Evolutionary conservation across 208 protist genomes (phyloP), one percentile per base, ranked within the genome.

Genomic region (Angomonas desouzai): DNA sequence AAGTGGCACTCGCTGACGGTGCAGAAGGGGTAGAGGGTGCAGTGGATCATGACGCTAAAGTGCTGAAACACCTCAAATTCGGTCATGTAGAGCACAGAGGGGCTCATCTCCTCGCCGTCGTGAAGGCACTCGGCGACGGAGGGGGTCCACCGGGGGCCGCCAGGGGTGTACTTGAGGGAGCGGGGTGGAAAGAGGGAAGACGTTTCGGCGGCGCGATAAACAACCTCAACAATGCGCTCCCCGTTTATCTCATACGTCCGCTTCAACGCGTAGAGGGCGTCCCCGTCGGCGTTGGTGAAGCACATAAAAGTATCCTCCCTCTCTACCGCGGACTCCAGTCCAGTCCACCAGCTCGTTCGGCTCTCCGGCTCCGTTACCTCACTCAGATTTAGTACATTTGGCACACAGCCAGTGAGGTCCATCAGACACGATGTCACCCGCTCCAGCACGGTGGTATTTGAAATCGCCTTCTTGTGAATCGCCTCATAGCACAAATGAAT

Each of bases 401-500:
- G 76, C 27, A 77, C 43, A 29, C 77, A 88, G 18, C 88, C 87
- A 13, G 88, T 85, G 22, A 87, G 61, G 64, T 97, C 91, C 55
- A 70, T 79, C 18, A 97, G 65, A 0, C 83, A 87, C 53, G 92
- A 81, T 3, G 48, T 66, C 48, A 95, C 66, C 23, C 83, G 40
- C 1, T 86, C 70, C 2, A 84, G 29, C 33, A 81, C 64, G 11
- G 66, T 62, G 32, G 85, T 65, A n/a, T 81, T 76, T 20, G 84
- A 72, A 23, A 72, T 80, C 36, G 87, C 82, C 51, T 84, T 77
- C 7, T 61, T 74, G 70, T 94, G 85, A 16, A 97, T 74, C 11
- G 85, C 74, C 65, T 91, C 79, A 72, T 97, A 97, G 66, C 83
- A 96, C 55, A 85, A 80, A 71, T 96, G 89, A 36, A 93, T 62